Evolutionary conservation across 2,329 filamentous ascomycete genomes (phyloP).

Genomic region (Fusarium goolgardi): DNA sequence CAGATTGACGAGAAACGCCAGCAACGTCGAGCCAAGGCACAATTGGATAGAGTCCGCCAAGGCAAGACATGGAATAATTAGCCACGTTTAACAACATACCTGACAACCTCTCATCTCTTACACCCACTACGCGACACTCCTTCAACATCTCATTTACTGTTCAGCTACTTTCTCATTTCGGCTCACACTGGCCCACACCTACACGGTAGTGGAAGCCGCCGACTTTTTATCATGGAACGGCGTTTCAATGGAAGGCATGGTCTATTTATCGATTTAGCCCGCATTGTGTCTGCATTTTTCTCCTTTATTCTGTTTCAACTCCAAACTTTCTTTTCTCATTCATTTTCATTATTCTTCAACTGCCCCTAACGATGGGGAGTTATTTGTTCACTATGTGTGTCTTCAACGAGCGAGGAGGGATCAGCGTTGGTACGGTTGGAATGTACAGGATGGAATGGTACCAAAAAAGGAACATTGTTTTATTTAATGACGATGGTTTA

Average conservation of each 20-base stretch:
- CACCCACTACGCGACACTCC: conserved; percentile 23
- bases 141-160: conserved; percentile 21
- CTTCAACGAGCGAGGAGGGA: conserved; percentile 36
- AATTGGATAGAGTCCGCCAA: conserved; percentile 54
- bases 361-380: conserved; percentile 15
- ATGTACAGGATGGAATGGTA: conserved; percentile 43
- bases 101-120: conserved; percentile 3
- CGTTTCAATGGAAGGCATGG: conserved; percentile 45
- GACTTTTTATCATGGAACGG: conserved; percentile 44
- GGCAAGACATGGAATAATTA: conserved; percentile 48
- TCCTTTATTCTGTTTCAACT: conserved; percentile 28
- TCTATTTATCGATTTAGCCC: conserved; percentile 42
- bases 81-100: not conserved
- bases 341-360: conserved; percentile 20
- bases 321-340: conserved; percentile 25
- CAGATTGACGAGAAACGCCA: conserved; percentile 80
- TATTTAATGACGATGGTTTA: conserved; percentile 48
- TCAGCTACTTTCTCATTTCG: conserved; percentile 27
- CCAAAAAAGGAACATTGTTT: conserved; percentile 45
- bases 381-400: conserved; percentile 34
- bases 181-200: conserved; percentile 28
- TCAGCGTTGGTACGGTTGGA: conserved; percentile 39
- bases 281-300: conserved; percentile 43
- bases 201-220: conserved; percentile 30
- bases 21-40: conserved; percentile 70